Evolutionary conservation across 345 rosid genomes (phyloP).

Genomic region (Salix udensis): DNA sequence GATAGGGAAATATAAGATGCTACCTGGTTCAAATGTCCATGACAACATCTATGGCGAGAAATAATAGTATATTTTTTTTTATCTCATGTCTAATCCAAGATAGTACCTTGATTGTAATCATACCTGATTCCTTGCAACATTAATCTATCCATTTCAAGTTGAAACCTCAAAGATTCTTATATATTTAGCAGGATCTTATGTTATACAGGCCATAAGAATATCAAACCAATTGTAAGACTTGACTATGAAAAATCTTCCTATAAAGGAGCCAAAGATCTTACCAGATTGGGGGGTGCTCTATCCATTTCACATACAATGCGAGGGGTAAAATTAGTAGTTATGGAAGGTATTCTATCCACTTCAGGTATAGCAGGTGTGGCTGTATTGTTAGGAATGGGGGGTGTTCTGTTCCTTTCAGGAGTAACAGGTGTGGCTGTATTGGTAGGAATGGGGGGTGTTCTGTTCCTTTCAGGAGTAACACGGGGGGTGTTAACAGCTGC

Average conservation of each 20-base stretch:
- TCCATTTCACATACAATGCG: constrained; percentile 8
- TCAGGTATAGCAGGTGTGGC: neutral
- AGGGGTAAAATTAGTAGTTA: constrained; percentile 7
- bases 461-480: too few species aligned
- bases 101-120: neutral
- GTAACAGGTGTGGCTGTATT: too few species aligned
- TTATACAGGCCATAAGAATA: constrained; percentile 9
- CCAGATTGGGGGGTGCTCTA: constrained; percentile 12
- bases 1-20: too few species aligned
- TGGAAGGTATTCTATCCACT: constrained; percentile 1
- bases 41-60: too few species aligned
- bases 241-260: neutral
- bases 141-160: neutral
- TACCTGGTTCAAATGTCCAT: too few species aligned
- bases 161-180: neutral
- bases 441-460: too few species aligned
- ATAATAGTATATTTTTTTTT: neutral
- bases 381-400: too few species aligned
- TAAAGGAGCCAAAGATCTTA: constrained; percentile 11
- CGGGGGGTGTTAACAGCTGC: constrained; percentile 16
- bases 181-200: neutral
- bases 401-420: neutral
- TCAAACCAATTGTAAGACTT: neutral
- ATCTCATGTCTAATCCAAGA: neutral
- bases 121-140: neutral